Evolutionary conservation across 306 rosid genomes (phyloP).

Genomic region (Delonix regia): DNA sequence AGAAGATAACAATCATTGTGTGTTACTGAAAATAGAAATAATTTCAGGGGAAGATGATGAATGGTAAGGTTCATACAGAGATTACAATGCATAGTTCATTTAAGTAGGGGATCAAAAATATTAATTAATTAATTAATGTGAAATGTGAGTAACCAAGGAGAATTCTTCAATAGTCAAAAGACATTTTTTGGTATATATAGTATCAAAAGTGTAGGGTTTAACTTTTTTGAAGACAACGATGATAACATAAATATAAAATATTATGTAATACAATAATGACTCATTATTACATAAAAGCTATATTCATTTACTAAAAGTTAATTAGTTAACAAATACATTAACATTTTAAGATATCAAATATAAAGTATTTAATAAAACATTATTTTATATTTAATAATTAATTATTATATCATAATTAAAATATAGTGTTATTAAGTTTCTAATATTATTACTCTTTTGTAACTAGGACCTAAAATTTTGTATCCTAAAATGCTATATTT

Average conservation of each 20-base stretch:
- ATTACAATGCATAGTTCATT: neutral
- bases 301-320: neutral
- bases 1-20: slow-evolving; percentile 14
- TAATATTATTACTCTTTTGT: too few species aligned
- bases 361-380: neutral
- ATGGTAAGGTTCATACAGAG: neutral
- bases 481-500: too few species aligned
- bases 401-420: too few species aligned
- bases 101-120: neutral
- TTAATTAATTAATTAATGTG: neutral
- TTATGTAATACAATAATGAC: neutral
- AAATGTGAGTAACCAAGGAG: neutral
- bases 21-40: slow-evolving; percentile 2
- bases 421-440: too few species aligned
- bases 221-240: neutral
- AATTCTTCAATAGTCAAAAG: neutral
- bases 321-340: neutral
- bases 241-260: too few species aligned
- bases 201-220: too few species aligned
- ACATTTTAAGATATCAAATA: too few species aligned
- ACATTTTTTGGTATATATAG: neutral
- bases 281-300: neutral
- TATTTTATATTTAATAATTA: neutral
- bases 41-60: neutral
- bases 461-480: too few species aligned